phyloP scores from a whole-genome alignment of 2,329 filamentous ascomycete species.

The Sarocladium strictum region DNA sequence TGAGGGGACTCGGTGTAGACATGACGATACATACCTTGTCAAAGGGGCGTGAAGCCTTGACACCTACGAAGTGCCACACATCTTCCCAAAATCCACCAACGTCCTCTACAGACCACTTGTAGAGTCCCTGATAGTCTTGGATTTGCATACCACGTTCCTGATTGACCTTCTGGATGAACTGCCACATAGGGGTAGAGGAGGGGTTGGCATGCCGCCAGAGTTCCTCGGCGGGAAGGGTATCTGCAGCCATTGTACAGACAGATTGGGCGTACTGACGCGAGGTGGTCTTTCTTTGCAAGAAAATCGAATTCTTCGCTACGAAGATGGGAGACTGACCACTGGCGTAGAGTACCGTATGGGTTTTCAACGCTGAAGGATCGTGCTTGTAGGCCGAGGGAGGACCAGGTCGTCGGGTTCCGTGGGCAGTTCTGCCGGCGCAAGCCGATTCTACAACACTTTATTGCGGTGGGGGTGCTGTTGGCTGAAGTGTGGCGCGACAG shows the following conservation, averaged over 20 bases:
- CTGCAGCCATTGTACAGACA: conserved; percentile 9
- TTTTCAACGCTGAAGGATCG: neutral
- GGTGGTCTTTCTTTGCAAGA: neutral
- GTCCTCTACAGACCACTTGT: conserved; percentile 78
- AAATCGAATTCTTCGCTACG: neutral
- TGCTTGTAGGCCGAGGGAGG: neutral
- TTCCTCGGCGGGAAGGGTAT: conserved; percentile 28
- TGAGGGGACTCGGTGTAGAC: no score
- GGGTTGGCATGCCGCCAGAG: conserved; percentile 70
- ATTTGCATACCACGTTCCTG: conserved; percentile 58
- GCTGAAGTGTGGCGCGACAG: neutral
- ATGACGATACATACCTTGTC: conserved; percentile 39
- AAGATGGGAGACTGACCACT: no score
- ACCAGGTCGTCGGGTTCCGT: no score
- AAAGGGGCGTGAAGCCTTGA: conserved; percentile 62
- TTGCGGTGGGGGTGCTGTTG: neutral
- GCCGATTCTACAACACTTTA: neutral
- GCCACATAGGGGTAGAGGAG: conserved; percentile 62
- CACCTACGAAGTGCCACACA: conserved; percentile 75
- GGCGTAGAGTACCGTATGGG: no score
- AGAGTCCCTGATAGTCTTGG: conserved; percentile 65
- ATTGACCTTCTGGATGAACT: conserved; percentile 66
- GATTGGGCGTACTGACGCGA: neutral
- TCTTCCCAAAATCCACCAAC: conserved; percentile 77
- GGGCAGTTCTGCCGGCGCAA: conserved; percentile 2